Percentiles rank a stretch among this genome's conserved stretches.
phyloP scores from a whole-genome alignment of 2,329 filamentous ascomycete species.

The Cytospora paraplurivora region DNA sequence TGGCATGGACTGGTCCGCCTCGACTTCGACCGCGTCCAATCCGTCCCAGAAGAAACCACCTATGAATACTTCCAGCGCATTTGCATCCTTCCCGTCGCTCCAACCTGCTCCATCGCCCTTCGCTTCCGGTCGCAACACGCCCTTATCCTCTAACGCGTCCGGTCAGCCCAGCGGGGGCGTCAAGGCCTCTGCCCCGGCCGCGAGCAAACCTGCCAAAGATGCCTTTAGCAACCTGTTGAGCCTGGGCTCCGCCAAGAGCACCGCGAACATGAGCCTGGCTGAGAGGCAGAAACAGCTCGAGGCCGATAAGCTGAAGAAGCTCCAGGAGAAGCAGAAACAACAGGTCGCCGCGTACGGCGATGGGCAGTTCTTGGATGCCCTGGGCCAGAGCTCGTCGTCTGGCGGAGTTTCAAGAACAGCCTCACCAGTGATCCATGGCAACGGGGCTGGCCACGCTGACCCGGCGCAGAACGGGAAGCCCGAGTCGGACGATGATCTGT shows the following conservation, averaged over 20 bases:
- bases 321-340: constrained; percentile 70
- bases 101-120: constrained; percentile 59
- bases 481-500: constrained; percentile 63
- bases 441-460: constrained; percentile 36
- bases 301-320: constrained; percentile 69
- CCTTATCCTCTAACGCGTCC: constrained; percentile 54
- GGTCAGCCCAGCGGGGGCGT: constrained; percentile 39
- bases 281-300: constrained; percentile 73
- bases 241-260: constrained; percentile 61
- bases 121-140: constrained; percentile 58
- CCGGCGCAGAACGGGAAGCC: constrained; percentile 37
- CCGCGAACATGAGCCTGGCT: constrained; percentile 73
- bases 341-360: constrained; percentile 78
- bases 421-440: constrained; percentile 44
- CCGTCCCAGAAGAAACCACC: constrained; percentile 43
- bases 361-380: constrained; percentile 72
- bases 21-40: constrained; percentile 39
- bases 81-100: constrained; percentile 51
- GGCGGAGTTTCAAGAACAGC: constrained; percentile 50
- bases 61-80: constrained; percentile 45
- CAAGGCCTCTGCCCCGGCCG: constrained; percentile 42
- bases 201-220: constrained; percentile 60
- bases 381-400: constrained; percentile 54
- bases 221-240: constrained; percentile 78
- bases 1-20: constrained; percentile 59